Percentiles rank a stretch among this genome's conserved stretches.
phyloP scores from a whole-genome alignment of 768 basidiomycete genomes.

The Lenzites betulinus region DNA sequence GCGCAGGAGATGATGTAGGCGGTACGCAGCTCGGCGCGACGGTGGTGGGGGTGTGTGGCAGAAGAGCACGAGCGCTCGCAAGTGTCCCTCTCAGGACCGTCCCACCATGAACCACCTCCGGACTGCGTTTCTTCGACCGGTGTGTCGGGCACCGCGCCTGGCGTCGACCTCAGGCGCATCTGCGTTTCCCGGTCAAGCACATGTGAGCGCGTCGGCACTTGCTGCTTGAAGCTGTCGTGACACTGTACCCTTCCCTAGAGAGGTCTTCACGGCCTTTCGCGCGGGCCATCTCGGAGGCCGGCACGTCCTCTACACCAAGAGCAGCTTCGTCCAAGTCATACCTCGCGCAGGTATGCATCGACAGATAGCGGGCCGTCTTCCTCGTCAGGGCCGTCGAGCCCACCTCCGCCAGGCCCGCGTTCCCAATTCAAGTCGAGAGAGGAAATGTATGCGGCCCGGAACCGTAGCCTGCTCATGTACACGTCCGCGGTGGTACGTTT shows the following conservation, averaged over 20 bases:
- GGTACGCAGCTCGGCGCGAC: background rate
- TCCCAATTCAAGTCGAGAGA: constrained; percentile 36
- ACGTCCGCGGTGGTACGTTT: constrained; percentile 73
- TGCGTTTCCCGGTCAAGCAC: background rate
- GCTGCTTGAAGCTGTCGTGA: background rate
- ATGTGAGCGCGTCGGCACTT: background rate
- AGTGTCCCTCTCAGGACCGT: background rate
- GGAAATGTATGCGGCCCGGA: constrained; percentile 55
- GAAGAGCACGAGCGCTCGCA: constrained; percentile 11
- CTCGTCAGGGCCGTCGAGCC: constrained; percentile 9
- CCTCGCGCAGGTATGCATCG: constrained; percentile 16
- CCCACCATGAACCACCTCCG: constrained; percentile 30
- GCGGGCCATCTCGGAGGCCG: background rate
- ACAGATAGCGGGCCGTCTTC: constrained; percentile 8
- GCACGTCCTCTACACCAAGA: background rate
- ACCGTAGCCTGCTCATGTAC: constrained; percentile 82
- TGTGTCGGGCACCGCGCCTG: background rate
- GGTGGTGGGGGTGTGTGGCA: constrained; percentile 13
- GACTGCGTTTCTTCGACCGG: constrained; percentile 22
- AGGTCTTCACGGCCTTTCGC: constrained; percentile 5
- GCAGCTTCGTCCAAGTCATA: background rate
- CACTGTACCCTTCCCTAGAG: background rate
- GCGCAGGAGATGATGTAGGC: background rate
- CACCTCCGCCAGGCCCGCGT: background rate
- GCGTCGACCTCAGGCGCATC: background rate